Evolutionary conservation across 1,284 basidiomycete genomes (phyloP), one percentile per base, ranked within the genome.

Genomic region (Volvariella volvacea): DNA sequence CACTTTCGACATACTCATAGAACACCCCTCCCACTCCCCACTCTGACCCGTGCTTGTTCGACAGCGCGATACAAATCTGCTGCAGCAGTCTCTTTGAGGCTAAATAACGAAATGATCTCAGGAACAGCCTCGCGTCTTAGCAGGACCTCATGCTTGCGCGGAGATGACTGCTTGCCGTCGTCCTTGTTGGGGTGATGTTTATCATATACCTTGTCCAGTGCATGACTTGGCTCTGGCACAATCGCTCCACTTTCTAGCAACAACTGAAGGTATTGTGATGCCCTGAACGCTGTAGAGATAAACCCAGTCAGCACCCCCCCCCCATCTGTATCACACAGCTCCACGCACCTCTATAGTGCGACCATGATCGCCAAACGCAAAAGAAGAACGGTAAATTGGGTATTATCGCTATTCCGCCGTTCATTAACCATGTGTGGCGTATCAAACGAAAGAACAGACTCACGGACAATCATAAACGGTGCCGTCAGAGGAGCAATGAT

Each of bases 331-430:
- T 28, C n/a, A 16, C 33, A 30, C n/a, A 17, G 38, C 14, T 20
- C n/a, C 30, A 43, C 46, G 19, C 44, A 84, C 86, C 85, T 73
- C 70, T 77, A 56, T 82, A 89, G 60, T 89, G 87, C 38, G 80
- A 83, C 86, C 87, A 90, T 38, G 84, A 78, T 40, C 87, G 71
- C 87, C 88, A 90, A 2, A 72, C 74, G 54, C 85, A 88, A 62
- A 87, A 90, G 67, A 90, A 88, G 61, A 90, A 83, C 0, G 87
- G 87, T 20, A 90, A 63, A 59, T 90, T 90, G 21, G 87, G 87
- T 59, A 90, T 79, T 45, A 90, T 62, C 10, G 88, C 86, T 88
- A 44, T n/a, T n/a, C 43, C 15, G 41, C 19, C n/a, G 37, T 25
- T 17, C 12, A 38, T 32, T 19, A 42, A 14, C 16, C 32, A 8